Evolutionary conservation across 2,329 filamentous ascomycete genomes (phyloP).

Genomic region (Penicillium sp.): DNA sequence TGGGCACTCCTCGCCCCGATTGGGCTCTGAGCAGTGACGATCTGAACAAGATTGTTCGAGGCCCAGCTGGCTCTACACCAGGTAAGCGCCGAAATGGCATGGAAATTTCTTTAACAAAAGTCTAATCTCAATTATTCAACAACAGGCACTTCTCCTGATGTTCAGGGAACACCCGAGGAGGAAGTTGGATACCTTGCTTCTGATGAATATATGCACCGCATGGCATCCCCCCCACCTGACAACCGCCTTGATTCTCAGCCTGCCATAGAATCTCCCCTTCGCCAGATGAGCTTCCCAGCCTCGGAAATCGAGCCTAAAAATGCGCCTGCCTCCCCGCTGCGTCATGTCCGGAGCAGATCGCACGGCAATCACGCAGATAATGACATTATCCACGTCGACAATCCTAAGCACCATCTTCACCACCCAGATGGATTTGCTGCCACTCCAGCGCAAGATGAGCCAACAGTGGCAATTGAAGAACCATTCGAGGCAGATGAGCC

Average conservation of each 20-base stretch:
- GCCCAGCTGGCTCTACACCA: constrained; percentile 53
- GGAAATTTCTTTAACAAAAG: background rate
- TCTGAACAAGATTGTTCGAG: constrained; percentile 83
- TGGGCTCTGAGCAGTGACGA: constrained; percentile 88
- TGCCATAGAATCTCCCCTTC: constrained; percentile 53
- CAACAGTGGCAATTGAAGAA: constrained; percentile 45
- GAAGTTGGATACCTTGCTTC: constrained; percentile 86
- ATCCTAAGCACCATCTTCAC: constrained; percentile 51
- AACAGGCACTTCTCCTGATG: constrained; percentile 64
- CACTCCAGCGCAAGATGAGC: constrained; percentile 53
- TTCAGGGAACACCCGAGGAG: constrained; percentile 78
- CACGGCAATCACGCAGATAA: constrained; percentile 19
- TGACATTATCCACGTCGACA: constrained; percentile 74
- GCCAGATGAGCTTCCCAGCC: constrained; percentile 51
- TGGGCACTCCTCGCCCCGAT: constrained; percentile 64
- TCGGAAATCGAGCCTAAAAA: constrained; percentile 46
- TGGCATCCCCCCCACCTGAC: constrained; percentile 62
- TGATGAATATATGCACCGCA: constrained; percentile 78
- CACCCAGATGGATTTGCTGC: constrained; percentile 52
- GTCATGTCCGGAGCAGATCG: constrained; percentile 14
- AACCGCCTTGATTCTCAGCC: constrained; percentile 47
- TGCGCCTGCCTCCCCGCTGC: constrained; percentile 8
- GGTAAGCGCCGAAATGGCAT: constrained; percentile 40
- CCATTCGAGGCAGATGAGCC: constrained; percentile 67
- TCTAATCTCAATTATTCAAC: constrained; percentile 11